Conservation (phyloP, 257 asterid genomes). For the Henckelia pumila region DNA sequence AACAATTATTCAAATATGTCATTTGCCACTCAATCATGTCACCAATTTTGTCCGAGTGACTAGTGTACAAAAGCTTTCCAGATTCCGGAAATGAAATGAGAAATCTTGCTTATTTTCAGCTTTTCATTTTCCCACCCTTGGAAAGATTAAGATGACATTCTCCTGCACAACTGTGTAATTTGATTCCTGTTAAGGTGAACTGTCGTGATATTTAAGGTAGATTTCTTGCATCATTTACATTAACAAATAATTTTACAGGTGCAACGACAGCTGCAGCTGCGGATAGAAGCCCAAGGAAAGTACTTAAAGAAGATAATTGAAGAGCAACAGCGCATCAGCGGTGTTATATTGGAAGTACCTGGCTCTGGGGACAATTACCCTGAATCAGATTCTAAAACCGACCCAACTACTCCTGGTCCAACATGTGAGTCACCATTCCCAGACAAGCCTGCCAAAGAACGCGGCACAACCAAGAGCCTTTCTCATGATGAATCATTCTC, state of each 20-base stretch:
- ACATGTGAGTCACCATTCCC: constrained; percentile 55
- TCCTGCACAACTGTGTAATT: background rate
- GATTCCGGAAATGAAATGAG: background rate
- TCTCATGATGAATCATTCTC: constrained; percentile 69
- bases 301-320: constrained; percentile 89
- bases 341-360: constrained; percentile 68
- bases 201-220: background rate
- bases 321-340: constrained; percentile 81
- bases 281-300: constrained; percentile 95
- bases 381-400: constrained; percentile 49
- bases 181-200: background rate
- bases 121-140: background rate
- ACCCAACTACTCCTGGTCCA: constrained; percentile 82
- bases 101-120: background rate
- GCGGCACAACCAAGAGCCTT: constrained; percentile 41
- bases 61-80: constrained; percentile 5
- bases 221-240: constrained; percentile 6
- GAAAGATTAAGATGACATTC: background rate
- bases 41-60: background rate
- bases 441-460: constrained; percentile 51
- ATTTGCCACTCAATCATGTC: background rate
- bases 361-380: constrained; percentile 37
- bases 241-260: constrained; percentile 48
- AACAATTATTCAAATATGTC: background rate
- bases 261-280: constrained; percentile 82